phyloP scores from a whole-genome alignment of 1,284 basidiomycete genomes.

The Tremellales sp. region DNA sequence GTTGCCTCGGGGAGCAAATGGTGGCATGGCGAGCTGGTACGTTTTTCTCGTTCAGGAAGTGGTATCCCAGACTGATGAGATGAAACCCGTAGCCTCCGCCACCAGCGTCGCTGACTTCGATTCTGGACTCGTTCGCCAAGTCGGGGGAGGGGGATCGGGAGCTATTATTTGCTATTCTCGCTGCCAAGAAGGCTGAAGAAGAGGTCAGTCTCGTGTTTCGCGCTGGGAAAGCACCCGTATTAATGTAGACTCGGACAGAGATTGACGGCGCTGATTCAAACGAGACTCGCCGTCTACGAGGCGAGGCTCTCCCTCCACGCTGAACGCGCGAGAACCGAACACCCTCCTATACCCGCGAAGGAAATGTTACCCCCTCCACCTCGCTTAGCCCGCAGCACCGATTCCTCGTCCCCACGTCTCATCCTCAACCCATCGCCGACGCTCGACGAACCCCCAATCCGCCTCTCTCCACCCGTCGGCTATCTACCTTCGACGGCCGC shows the following conservation, averaged over 20 bases:
- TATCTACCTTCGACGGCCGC: too few species aligned
- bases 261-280: conserved; percentile 44
- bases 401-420: too few species aligned
- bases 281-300: conserved; percentile 44
- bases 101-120: conserved; percentile 74
- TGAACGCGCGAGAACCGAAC: too few species aligned
- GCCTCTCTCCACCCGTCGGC: too few species aligned
- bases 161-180: conserved; percentile 79
- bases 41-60: conserved; percentile 3
- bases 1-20: conserved; percentile 32
- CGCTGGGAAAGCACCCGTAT: not conserved
- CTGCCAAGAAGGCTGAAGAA: conserved; percentile 83
- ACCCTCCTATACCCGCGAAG: too few species aligned
- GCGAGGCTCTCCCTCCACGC: conserved; percentile 37
- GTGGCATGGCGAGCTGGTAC: conserved; percentile 45
- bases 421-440: too few species aligned
- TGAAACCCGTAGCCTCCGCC: conserved; percentile 44
- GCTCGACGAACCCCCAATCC: too few species aligned
- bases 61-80: not conserved
- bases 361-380: too few species aligned
- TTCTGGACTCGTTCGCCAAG: conserved; percentile 72
- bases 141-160: conserved; percentile 85
- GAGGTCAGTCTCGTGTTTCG: conserved; percentile 55
- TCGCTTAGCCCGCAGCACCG: too few species aligned
- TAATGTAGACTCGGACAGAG: conserved; percentile 19